Conservation (phyloP, 2,329 filamentous ascomycete species). For the Fusarium redolens region DNA sequence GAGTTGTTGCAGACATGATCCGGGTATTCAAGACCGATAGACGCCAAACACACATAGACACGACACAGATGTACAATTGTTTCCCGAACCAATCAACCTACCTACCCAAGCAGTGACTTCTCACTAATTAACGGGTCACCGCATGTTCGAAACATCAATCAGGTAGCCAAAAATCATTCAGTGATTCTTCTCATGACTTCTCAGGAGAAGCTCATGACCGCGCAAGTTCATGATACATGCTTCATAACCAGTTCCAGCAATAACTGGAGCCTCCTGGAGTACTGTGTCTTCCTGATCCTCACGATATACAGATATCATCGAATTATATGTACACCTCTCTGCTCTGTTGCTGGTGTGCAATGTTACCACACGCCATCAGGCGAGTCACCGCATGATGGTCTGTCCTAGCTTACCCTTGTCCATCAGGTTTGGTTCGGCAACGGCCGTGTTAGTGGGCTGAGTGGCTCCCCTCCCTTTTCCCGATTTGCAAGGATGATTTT, state of each 20-base stretch:
- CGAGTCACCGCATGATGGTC: slow-evolving; percentile 35
- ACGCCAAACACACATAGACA: background rate
- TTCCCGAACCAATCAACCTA: background rate
- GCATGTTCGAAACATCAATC: background rate
- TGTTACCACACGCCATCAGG: slow-evolving; percentile 22
- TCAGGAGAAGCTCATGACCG: background rate
- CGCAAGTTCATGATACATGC: background rate
- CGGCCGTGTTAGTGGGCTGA: slow-evolving; percentile 39
- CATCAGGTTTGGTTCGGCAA: slow-evolving; percentile 38
- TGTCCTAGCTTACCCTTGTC: slow-evolving; percentile 23
- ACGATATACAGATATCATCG: background rate
- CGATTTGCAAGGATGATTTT: slow-evolving; percentile 26
- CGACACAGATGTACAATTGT: background rate
- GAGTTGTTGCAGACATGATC: background rate
- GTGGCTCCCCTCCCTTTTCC: slow-evolving; percentile 18
- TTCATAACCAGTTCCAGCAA: slow-evolving; percentile 14
- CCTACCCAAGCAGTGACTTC: background rate
- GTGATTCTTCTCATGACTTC: background rate
- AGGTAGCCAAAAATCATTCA: background rate
- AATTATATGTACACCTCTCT: slow-evolving; percentile 27
- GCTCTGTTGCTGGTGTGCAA: slow-evolving; percentile 9
- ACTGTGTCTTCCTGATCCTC: background rate
- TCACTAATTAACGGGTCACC: background rate
- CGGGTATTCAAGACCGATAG: background rate
- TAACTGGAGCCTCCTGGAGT: background rate